These are phyloP conservation scores for Mentha longifolia DNA, from an alignment of 257 asterid species.

Conservation along the genomic window DNA sequence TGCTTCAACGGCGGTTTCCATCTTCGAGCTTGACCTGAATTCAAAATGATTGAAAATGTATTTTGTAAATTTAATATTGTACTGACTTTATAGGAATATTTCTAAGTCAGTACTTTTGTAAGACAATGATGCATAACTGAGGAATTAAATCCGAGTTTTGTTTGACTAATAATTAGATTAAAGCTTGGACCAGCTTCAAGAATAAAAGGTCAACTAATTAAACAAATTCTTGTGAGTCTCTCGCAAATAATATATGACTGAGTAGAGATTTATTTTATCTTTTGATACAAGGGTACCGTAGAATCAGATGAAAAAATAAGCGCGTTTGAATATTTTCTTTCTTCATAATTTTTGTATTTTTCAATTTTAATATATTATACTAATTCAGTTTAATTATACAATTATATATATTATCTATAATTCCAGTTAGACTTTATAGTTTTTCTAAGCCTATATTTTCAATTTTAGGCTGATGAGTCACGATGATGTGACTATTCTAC, in stretches of 20 bases:
- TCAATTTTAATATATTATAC: no score
- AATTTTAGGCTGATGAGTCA: no score
- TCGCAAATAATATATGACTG: no score
- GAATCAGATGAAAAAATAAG: no score
- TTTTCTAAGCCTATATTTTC: no score
- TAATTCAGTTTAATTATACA: no score
- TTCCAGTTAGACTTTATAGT: no score
- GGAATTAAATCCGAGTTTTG: not conserved
- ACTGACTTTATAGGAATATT: not conserved
- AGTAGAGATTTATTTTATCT: no score
- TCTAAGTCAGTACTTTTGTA: not conserved
- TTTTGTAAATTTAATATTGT: not conserved
- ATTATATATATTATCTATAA: no score
- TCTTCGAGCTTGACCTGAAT: not conserved
- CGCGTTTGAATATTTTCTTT: no score
- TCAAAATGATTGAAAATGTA: not conserved
- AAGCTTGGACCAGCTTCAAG: not conserved
- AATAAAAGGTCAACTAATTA: not conserved
- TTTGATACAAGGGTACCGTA: not conserved
- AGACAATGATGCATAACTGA: not conserved
- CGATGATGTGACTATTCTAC: no score
- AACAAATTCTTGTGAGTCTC: not conserved
- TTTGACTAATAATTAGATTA: not conserved
- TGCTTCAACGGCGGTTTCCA: not conserved
- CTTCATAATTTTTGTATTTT: no score